Evolutionary conservation across 2,329 filamentous ascomycete species (phyloP), one percentile per base, ranked within the genome.

Genomic region (Cytospora schulzeri): DNA sequence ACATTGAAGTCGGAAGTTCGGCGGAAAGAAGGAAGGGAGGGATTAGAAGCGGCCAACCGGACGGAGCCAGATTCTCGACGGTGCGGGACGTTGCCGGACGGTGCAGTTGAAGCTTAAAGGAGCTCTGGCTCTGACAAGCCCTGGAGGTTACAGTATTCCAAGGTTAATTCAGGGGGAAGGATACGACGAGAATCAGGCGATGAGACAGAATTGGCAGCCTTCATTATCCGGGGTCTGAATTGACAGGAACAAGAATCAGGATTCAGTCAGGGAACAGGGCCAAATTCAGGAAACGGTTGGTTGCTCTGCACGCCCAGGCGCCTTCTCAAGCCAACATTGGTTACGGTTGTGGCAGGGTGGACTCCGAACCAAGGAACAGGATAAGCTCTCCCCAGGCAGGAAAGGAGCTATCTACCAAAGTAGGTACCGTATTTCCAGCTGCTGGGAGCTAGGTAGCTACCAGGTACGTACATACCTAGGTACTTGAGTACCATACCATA

Each of bases 41-140:
- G 52, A 22, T 48, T 14, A 24, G 28, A 33, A 59, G 57, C 48
- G 52, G 56, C 53, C 57, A 51, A 41, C 61, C 64, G 64, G 57
- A 61, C 64, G 64, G 57, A 61, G 61, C 33, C 12, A 58, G 48
- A 54, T 41, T 57, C 64, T 66, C 64, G 60, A 66, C 64, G 64
- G 64, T 63, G 53, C 33, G 29, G 4, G 17, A 45, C 38, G 55
- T 54, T 55, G 29, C 63, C n/a, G 38, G 61, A 28, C 60, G 26
- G 60, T n/a, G 51, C 41, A 28, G 64, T 19, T 24, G 24, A 31
- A 62, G 60, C 15, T 22, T 35, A 45, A 14, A 38, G 33, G 15
- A 31, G 28, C 31, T 38, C 48, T 35, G 11, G 4, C n/a, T n/a
- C n/a, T n/a, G n/a, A n/a, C n/a, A n/a, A 2, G 15, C 7, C 4